phyloP scores from a whole-genome alignment of 345 rosid species.

The Citrus sinensis region DNA sequence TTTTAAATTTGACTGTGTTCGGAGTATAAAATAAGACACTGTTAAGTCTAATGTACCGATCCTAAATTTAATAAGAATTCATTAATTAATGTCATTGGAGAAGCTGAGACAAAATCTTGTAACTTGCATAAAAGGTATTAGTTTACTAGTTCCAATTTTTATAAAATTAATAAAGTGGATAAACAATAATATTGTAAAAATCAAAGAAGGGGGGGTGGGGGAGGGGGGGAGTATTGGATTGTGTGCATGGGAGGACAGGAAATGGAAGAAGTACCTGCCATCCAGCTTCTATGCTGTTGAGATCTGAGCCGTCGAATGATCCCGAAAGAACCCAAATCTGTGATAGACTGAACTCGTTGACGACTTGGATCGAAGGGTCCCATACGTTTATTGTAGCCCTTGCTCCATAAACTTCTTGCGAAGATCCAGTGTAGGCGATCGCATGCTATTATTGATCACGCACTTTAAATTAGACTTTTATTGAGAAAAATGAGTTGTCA shows the following conservation, averaged over 20 bases:
- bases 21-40: no score
- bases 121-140: not conserved
- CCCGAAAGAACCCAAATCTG: conserved; percentile 98
- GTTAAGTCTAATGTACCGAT: no score
- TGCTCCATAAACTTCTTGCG: conserved; percentile 73
- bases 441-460: conserved; percentile 60
- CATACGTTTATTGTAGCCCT: conserved; percentile 93
- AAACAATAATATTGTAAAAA: not conserved
- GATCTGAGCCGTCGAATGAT: conserved; percentile 92
- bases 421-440: conserved; percentile 78
- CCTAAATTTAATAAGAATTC: no score
- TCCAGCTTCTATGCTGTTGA: conserved; percentile 99
- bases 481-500: not conserved
- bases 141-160: not conserved
- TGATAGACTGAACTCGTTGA: conserved; percentile 95
- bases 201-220: not conserved
- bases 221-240: not conserved
- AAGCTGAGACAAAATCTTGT: not conserved
- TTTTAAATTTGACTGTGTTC: no score
- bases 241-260: conserved; percentile 22
- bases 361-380: conserved; percentile 80
- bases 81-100: not conserved
- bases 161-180: not conserved
- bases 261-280: conserved; percentile 84
- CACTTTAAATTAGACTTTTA: not conserved